These are phyloP conservation scores for Nakaseomyces bracarensis DNA, from an alignment of 1,139 yeast species.

Conservation along the genomic window DNA sequence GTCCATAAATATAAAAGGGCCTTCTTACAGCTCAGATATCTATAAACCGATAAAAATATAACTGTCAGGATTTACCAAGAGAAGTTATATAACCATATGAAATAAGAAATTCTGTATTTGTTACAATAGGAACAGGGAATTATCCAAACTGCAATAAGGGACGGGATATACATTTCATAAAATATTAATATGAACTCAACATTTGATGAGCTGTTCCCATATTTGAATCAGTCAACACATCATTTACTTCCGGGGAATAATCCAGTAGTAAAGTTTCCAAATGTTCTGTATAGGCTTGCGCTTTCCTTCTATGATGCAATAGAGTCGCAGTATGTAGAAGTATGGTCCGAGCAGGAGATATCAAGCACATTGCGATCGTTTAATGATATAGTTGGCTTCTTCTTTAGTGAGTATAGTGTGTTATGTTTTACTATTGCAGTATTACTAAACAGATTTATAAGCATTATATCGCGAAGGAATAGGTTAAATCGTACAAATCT, in stretches of 20 bases:
- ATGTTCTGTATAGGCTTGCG: slow-evolving; percentile 17
- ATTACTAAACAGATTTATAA: slow-evolving; percentile 18
- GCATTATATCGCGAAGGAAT: slow-evolving; percentile 11
- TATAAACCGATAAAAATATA: too few species aligned
- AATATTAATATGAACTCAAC: background rate
- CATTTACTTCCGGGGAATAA: slow-evolving; percentile 13
- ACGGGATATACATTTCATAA: background rate
- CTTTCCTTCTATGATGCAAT: slow-evolving; percentile 19
- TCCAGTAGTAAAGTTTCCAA: slow-evolving; percentile 13
- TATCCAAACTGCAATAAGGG: too few species aligned
- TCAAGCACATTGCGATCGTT: slow-evolving; percentile 10
- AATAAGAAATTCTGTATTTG: background rate
- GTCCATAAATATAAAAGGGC: too few species aligned
- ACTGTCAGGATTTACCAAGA: too few species aligned
- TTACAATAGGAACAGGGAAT: background rate
- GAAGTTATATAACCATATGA: too few species aligned
- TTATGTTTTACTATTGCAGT: slow-evolving; percentile 21
- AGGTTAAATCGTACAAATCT: background rate
- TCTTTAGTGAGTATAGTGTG: slow-evolving; percentile 19
- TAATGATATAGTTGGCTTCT: slow-evolving; percentile 15
- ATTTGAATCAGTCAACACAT: slow-evolving; percentile 17
- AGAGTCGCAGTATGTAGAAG: slow-evolving; percentile 14
- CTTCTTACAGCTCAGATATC: too few species aligned
- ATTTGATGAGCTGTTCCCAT: slow-evolving; percentile 10
- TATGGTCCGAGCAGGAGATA: slow-evolving; percentile 8